Evolutionary conservation across 1,139 yeast genomes (phyloP).

Genomic region (Pichia sp.): DNA sequence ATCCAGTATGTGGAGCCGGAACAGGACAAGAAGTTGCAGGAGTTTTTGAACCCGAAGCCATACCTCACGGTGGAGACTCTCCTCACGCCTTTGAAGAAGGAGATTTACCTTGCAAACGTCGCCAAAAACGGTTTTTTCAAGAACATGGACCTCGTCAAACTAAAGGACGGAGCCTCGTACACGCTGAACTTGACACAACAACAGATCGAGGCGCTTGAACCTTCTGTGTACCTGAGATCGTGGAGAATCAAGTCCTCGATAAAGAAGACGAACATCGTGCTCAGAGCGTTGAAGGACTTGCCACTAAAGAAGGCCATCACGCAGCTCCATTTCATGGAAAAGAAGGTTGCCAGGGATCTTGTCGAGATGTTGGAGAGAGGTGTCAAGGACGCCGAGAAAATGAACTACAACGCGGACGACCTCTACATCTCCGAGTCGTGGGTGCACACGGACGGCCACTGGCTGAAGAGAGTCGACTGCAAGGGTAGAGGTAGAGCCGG

Average conservation of each 20-base stretch:
- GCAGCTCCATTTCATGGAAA: slow-evolving; percentile 84
- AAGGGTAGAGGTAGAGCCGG: slow-evolving; percentile 94
- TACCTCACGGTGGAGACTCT: slow-evolving; percentile 42
- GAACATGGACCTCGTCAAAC: slow-evolving; percentile 50
- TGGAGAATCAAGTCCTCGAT: slow-evolving; percentile 78
- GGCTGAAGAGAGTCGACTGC: slow-evolving; percentile 69
- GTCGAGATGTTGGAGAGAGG: slow-evolving; percentile 74
- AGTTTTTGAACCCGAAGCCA: slow-evolving; percentile 38
- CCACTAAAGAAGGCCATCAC: slow-evolving; percentile 78
- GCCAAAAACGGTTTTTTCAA: slow-evolving; percentile 68
- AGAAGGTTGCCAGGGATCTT: slow-evolving; percentile 75
- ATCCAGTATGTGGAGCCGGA: slow-evolving; percentile 28
- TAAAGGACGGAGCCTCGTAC: slow-evolving; percentile 42
- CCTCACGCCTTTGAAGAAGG: slow-evolving; percentile 69
- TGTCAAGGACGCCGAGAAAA: slow-evolving; percentile 58
- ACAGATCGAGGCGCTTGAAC: slow-evolving; percentile 78
- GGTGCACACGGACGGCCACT: slow-evolving; percentile 85
- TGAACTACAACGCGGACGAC: slow-evolving; percentile 56
- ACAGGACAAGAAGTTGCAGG: slow-evolving; percentile 41
- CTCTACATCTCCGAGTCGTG: slow-evolving; percentile 79
- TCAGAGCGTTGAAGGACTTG: slow-evolving; percentile 67
- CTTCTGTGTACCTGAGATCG: slow-evolving; percentile 73
- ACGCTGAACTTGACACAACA: slow-evolving; percentile 53
- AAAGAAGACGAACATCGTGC: slow-evolving; percentile 81
- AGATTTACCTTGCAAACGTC: slow-evolving; percentile 60